These are phyloP conservation scores for Amorphotheca resinae DNA, from an alignment of 495 filamentous ascomycete species.

Conservation along the genomic window DNA sequence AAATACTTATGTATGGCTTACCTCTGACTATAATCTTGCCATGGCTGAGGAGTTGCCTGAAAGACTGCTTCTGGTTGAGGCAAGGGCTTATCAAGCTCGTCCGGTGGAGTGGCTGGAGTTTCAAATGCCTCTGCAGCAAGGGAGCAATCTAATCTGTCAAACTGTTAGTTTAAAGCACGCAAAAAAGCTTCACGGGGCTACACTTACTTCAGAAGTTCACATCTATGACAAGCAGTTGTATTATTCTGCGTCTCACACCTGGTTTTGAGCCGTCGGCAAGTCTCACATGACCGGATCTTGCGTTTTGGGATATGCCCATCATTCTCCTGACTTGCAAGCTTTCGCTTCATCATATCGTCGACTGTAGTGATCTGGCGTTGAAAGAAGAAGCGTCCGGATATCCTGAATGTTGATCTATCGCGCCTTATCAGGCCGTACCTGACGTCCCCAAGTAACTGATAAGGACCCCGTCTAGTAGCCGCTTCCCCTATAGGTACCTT, in stretches of 20 bases:
- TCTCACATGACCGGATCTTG: conserved; percentile 1
- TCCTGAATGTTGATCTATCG: no score
- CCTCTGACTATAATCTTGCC: neutral
- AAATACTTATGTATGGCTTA: neutral
- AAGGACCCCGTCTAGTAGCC: no score
- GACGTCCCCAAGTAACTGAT: no score
- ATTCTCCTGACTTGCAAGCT: no score
- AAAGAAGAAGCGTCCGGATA: no score
- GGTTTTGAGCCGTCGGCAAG: neutral
- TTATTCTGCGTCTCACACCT: conserved; percentile 1
- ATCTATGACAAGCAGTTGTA: neutral
- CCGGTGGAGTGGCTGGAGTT: neutral
- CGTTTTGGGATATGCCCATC: no score
- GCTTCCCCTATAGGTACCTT: no score
- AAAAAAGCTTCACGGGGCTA: neutral
- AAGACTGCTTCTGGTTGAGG: neutral
- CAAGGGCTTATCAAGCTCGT: neutral
- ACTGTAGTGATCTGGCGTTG: no score
- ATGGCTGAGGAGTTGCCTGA: neutral
- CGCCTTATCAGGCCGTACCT: no score
- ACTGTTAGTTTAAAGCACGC: neutral
- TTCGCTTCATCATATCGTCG: no score
- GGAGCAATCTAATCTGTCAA: neutral
- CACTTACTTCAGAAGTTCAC: conserved; percentile 4
- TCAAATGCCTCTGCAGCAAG: no score